Base-by-base conservation (phyloP, 2,329 filamentous ascomycete species). In the Davidsoniella eucalypti region DNA sequence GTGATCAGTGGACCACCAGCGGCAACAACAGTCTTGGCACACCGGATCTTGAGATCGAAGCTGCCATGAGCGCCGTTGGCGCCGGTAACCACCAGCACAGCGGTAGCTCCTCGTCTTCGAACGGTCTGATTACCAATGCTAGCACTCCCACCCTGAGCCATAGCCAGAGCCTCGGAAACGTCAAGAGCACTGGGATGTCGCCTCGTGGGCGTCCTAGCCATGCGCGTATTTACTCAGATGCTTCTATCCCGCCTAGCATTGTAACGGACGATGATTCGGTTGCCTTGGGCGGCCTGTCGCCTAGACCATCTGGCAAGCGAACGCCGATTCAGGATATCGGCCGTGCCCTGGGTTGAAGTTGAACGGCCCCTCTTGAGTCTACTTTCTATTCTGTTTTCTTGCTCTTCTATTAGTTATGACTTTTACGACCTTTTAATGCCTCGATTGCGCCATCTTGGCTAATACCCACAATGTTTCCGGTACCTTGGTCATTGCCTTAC, bases 321-420 rank as follows among this genome's bases (percentile, higher is more conserved):
- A 52, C 49, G 6, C 66, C 65, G 50, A 61, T 66, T 50, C 66
- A 65, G 9, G 67, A 70, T 44, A 76, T 76, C 60, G 73, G 73
- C 5, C 65, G 69, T 25, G 73, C 73, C 2, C 69, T 76, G 49
- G 72, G 72, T n/a, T 76, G 65, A 71, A 52, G 72, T n/a, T 76
- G 65, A 71, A 52, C 40, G 29, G 26, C 14, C 18, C 26, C 17
- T 7, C 25, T 39, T n/a, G 9, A 25, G 16, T 37, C 29, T 41
- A 41, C 39, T 50, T 41, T 42, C 51, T 17, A 45, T 29, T 46
- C 21, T 47, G 43, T 45, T 36, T 39, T 48, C 10, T 49, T 43
- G 44, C 36, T 39, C 36, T 52, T 51, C 14, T 44, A 26, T 37
- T 26, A 37, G 42, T 44, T 25, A 44, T n/a, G 18, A 25, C 14